Base-by-base conservation (phyloP, 192 early-diverging fungal genomes). In the Umbelopsis vinacea region DNA sequence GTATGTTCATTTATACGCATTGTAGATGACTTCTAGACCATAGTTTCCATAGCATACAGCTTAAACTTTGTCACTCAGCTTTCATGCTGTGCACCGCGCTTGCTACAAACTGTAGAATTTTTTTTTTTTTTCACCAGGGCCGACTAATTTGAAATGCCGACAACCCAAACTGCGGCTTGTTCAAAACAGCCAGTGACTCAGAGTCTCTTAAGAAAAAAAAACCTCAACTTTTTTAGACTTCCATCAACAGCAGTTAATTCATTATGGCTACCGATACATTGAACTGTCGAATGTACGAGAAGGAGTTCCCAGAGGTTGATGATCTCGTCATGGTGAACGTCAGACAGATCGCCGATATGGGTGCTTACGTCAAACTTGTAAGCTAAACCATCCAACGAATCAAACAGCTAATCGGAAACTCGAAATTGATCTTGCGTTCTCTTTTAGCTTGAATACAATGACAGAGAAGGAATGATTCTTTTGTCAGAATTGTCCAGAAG, bases 271-370 rank as follows among this genome's bases (percentile, higher is more conserved):
- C 14, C 57, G 71, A 72, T 55, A 77, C 78, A 77, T 81, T 86
- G 50, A 84, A 85, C 74, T 97, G 93, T 84, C 93, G 95, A 72
- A 97, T 95, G 89, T 99, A 99, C 88, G 93, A 96, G 81, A 87
- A 91, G 72, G 88, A 88, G 78, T 97, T 92, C 84, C 97, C 97
- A 37, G 91, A 97, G 84, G 90, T 93, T 40, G 95, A 97, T 60
- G 92, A 96, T 71, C 88, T 97, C 45, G 96, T 99, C 63, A 97
- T 98, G 94, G 97, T 95, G 73, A 97, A 93, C 79, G 96, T 99
- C 71, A 89, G 89, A 37, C 92, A 95, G 80, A 97, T 99, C 73
- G 92, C 92, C 40, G 95, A 97, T 73, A 92, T 97, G 87, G 97
- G 95, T 23, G 94, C 96, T n/a, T 95, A 97, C 79, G 97, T 97